These are phyloP conservation scores for Mytilinidion resinicola DNA, from an alignment of 495 filamentous ascomycete species.

Conservation along the genomic window DNA sequence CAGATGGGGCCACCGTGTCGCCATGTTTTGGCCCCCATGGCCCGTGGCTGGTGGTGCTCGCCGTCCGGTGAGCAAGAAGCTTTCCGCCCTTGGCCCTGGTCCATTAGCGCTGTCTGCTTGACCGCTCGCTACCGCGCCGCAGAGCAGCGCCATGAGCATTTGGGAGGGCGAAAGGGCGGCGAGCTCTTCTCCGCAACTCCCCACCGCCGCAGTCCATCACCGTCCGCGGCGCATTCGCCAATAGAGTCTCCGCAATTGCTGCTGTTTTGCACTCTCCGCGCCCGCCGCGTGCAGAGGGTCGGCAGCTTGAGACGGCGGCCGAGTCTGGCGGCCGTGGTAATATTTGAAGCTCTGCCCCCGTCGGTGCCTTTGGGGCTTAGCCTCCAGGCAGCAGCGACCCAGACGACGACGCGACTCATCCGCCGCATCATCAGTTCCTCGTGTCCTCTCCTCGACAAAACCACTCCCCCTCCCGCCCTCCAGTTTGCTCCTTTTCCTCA, in stretches of 20 bases:
- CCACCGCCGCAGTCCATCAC: not conserved
- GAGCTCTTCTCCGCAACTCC: too few relatives aligned
- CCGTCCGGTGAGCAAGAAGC: not conserved
- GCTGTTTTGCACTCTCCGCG: not conserved
- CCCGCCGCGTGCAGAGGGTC: not conserved
- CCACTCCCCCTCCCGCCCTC: slow-evolving; percentile 7
- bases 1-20: not conserved
- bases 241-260: not conserved
- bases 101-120: not conserved
- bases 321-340: not conserved
- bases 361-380: not conserved
- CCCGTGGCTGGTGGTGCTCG: not conserved
- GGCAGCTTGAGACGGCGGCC: not conserved
- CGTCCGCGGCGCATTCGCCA: not conserved
- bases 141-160: not conserved
- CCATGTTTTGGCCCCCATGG: not conserved
- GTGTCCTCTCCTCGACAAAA: not conserved
- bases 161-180: not conserved
- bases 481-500: slow-evolving; percentile 1
- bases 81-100: not conserved
- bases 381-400: slow-evolving; percentile 22
- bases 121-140: not conserved
- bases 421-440: not conserved
- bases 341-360: not conserved
- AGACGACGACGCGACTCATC: slow-evolving; percentile 4